Evolutionary conservation across 352 stramenopile species (phyloP), one percentile per base, ranked within the genome.

Genomic region (Globisporangium emineosum): DNA sequence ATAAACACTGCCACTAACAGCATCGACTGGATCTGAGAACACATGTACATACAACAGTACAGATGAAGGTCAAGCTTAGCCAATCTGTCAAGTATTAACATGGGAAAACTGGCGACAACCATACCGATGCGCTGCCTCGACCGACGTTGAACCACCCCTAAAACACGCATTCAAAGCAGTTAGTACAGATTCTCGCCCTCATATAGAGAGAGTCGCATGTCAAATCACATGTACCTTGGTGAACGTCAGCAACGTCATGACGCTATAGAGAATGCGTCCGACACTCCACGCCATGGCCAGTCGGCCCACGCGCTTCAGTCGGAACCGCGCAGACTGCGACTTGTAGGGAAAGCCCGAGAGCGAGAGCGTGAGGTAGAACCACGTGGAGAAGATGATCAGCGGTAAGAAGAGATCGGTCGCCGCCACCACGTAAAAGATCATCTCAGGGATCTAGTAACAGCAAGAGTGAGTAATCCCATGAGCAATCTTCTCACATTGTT

Each of bases 341-440:
- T 95, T 94, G 65, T 89, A 89, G 13, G 89, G 89, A 64, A 97
- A 97, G 3, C 88, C 89, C 13, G 89, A 94, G 47, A 97, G 79
- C 53, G 83, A 91, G 42, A 97, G 66, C 19, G 89, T 92, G 56
- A 97, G 75, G 69, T 97, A 97, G 27, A 96, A 65, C 83, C 90
- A 97, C 57, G 91, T 92, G 21, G 77, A 79, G n/a, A 95, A 77
- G 62, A 97, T 93, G 43, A 97, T 92, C 30, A 97, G 75, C 50
- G 90, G 90, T 43, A 97, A 67, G 61, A 92, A 85, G 53, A 97
- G 78, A 60, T 97, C 91, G 25, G 90, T 87, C 43, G 84, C 89
- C 2, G 88, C 84, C 23, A 94, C 86, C 37, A 91, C 78, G 50
- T 90, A 89, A 68, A 94, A 91, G 42, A 90, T 89, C 70, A 84